Conservation (phyloP, 495 filamentous ascomycete species). For the Extremus antarcticus region DNA sequence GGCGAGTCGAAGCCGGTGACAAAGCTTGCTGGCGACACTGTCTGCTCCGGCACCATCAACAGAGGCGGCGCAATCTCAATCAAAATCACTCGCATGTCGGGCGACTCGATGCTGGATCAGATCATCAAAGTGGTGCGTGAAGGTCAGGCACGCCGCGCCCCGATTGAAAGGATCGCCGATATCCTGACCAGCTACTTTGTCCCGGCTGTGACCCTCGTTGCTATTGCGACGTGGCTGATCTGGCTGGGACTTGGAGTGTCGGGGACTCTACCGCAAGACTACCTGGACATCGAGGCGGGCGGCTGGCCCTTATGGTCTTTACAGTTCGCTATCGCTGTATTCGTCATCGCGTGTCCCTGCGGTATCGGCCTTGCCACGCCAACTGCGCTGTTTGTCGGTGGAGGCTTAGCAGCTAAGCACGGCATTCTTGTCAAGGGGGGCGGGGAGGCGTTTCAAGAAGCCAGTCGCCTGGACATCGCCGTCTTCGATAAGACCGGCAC, state of each 20-base stretch:
- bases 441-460: conserved; percentile 91
- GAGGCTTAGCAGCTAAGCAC: conserved; percentile 74
- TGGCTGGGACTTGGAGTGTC: conserved; percentile 71
- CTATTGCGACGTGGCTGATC: conserved; percentile 68
- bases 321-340: conserved; percentile 88
- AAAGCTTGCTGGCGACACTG: conserved; percentile 58
- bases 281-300: conserved; percentile 53
- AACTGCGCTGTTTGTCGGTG: conserved; percentile 85
- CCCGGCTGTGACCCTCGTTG: conserved; percentile 69
- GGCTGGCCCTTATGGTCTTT: conserved; percentile 83
- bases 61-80: conserved; percentile 59
- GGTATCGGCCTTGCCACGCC: conserved; percentile 86
- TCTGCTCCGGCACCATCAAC: conserved; percentile 84
- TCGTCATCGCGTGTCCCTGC: conserved; percentile 91
- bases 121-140: conserved; percentile 85
- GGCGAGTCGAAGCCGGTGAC: conserved; percentile 72
- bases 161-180: conserved; percentile 78
- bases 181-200: conserved; percentile 81
- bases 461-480: conserved; percentile 70
- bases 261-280: conserved; percentile 54
- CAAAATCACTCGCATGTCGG: conserved; percentile 55
- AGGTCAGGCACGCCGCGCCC: conserved; percentile 78
- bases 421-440: conserved; percentile 93
- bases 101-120: conserved; percentile 81
- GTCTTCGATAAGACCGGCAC: conserved; percentile 98